phyloP scores from a whole-genome alignment of 2,329 filamentous ascomycete genomes.

The Pseudohalonectria lignicola region DNA sequence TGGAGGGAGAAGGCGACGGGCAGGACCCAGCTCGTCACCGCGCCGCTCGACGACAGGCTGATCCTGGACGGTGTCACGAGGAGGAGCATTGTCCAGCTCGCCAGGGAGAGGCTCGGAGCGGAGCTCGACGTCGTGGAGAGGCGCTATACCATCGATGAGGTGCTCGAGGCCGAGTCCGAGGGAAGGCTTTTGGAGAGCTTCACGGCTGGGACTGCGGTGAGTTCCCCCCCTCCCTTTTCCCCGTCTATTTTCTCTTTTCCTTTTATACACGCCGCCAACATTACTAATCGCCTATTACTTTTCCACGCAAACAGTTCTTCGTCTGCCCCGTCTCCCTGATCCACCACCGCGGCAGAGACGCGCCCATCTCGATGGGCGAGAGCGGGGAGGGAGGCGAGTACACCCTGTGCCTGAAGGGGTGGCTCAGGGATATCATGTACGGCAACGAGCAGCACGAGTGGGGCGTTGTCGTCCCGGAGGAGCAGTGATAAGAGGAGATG shows the following conservation, averaged over 20 bases:
- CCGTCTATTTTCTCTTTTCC: background rate
- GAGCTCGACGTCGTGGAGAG: constrained; percentile 67
- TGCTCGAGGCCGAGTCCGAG: constrained; percentile 61
- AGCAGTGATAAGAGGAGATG: constrained; percentile 19
- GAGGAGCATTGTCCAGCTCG: constrained; percentile 65
- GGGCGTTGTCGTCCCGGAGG: constrained; percentile 57
- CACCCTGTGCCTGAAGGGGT: constrained; percentile 53
- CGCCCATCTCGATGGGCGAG: constrained; percentile 49
- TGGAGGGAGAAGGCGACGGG: constrained; percentile 55
- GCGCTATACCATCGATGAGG: constrained; percentile 70
- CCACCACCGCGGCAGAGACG: constrained; percentile 53
- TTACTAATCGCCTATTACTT: background rate
- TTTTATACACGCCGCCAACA: background rate
- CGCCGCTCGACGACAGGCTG: constrained; percentile 69
- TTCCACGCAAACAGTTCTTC: constrained; percentile 43
- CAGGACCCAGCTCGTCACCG: constrained; percentile 64
- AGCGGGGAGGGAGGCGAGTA: constrained; percentile 40
- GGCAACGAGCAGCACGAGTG: constrained; percentile 57
- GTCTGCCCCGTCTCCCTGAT: constrained; percentile 58
- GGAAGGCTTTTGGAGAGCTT: constrained; percentile 77
- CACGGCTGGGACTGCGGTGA: constrained; percentile 73
- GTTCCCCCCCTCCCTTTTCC: constrained; percentile 21
- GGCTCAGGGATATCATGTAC: constrained; percentile 66
- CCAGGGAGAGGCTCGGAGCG: constrained; percentile 46
- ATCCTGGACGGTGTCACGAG: constrained; percentile 88